Percentiles rank a stretch among this genome's conserved stretches.
Conservation (phyloP, 2,329 filamentous ascomycete genomes). For the Fusarium ambrosium region DNA sequence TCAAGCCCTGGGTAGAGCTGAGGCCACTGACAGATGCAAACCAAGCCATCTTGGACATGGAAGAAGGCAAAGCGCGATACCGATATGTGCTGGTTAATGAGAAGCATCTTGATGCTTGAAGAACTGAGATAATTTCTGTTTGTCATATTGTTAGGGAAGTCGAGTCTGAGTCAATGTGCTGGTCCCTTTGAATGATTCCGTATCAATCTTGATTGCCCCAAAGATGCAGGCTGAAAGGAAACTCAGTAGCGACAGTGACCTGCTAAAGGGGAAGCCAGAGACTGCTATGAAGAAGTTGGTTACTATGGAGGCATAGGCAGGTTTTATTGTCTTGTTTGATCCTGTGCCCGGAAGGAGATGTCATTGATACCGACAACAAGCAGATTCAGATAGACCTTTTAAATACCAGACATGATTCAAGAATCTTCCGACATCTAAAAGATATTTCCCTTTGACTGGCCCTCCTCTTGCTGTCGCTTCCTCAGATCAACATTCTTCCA, state of each 20-base stretch:
- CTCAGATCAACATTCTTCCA: slow-evolving; percentile 5
- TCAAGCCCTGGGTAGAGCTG: slow-evolving; percentile 68
- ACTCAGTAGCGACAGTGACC: background rate
- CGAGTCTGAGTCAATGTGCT: background rate
- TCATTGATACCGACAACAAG: background rate
- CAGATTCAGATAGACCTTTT: background rate
- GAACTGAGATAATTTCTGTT: background rate
- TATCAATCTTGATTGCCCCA: background rate
- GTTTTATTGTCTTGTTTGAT: background rate
- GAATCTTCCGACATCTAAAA: slow-evolving; percentile 2
- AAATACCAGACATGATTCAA: background rate
- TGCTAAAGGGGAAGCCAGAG: background rate
- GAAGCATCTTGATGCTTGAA: slow-evolving; percentile 17
- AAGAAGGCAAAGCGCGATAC: slow-evolving; percentile 63
- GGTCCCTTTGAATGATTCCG: background rate
- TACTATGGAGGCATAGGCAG: background rate
- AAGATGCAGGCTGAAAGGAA: background rate
- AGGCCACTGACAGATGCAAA: slow-evolving; percentile 67
- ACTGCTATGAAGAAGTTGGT: background rate
- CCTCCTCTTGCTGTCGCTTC: slow-evolving; percentile 1
- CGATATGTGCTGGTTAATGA: slow-evolving; percentile 60
- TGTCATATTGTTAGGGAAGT: background rate
- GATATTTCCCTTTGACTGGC: slow-evolving; percentile 4
- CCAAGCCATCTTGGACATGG: slow-evolving; percentile 65
- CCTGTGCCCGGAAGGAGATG: background rate